Evolutionary conservation across 176 grass and related monocot species (phyloP).

Genomic region (Hyparrhenia diplandra): DNA sequence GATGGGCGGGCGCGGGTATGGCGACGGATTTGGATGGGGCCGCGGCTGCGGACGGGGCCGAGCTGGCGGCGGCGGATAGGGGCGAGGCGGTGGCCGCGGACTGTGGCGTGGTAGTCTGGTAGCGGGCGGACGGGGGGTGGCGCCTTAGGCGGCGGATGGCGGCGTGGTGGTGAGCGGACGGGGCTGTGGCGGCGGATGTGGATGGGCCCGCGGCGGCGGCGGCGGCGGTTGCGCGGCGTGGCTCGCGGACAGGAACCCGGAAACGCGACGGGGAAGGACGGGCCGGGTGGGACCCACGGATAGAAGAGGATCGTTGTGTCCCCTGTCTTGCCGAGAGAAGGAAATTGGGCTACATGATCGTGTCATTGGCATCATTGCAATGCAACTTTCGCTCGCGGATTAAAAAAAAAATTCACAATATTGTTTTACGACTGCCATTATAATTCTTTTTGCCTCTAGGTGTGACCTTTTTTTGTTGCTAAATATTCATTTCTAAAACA

Average conservation of each 20-base stretch:
- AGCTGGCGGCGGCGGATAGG: background rate
- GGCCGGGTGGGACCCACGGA: background rate
- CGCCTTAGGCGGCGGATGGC: background rate
- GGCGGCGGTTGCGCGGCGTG: background rate
- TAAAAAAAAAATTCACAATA: no score
- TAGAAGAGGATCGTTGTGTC: background rate
- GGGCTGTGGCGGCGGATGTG: background rate
- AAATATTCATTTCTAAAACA: no score
- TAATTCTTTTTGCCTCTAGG: no score
- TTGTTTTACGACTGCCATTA: no score
- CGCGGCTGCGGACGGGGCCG: background rate
- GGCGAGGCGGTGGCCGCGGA: background rate
- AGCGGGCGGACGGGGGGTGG: background rate
- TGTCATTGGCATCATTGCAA: no score
- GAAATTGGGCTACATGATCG: no score
- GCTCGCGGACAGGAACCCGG: background rate
- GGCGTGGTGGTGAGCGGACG: background rate
- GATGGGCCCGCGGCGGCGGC: background rate
- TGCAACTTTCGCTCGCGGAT: no score
- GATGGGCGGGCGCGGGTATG: background rate
- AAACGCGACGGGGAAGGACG: background rate
- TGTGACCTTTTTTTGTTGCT: no score
- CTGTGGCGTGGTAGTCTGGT: background rate
- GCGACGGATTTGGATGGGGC: background rate
- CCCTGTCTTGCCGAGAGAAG: no score